These are phyloP conservation scores for Micromonas commoda DNA, from an alignment of 139 green algal species.

Conservation along the genomic window DNA sequence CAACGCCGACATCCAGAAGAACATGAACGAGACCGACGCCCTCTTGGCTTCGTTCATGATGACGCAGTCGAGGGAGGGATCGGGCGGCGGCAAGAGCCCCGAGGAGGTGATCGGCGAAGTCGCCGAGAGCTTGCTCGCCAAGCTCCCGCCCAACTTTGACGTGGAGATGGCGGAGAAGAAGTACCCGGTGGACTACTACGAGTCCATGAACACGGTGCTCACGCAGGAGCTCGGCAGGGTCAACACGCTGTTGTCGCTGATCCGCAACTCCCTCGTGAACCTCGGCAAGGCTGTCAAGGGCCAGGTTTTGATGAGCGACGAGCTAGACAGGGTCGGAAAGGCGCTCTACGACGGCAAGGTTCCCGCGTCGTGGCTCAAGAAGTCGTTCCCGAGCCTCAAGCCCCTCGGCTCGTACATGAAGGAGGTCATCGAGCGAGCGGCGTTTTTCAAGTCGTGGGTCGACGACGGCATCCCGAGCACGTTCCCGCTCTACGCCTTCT, in stretches of 20 bases:
- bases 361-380: slow-evolving; percentile 5
- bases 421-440: slow-evolving; percentile 66
- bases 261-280: slow-evolving; percentile 53
- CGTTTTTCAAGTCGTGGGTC: slow-evolving; percentile 65
- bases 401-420: slow-evolving; percentile 66
- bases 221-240: slow-evolving; percentile 43
- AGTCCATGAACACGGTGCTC: slow-evolving; percentile 69
- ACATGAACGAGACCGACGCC: slow-evolving; percentile 65
- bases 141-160: slow-evolving; percentile 42
- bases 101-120: slow-evolving; percentile 58
- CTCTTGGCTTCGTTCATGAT: slow-evolving; percentile 61
- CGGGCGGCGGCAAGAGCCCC: slow-evolving; percentile 38
- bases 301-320: slow-evolving; percentile 73
- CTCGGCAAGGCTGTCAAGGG: slow-evolving; percentile 70
- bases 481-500: slow-evolving; percentile 81
- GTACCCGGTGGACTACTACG: slow-evolving; percentile 62
- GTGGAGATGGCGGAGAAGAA: slow-evolving; percentile 57
- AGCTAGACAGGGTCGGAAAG: slow-evolving; percentile 69
- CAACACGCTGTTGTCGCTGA: slow-evolving; percentile 50
- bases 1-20: slow-evolving; percentile 81
- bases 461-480: slow-evolving; percentile 60
- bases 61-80: slow-evolving; percentile 48
- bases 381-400: slow-evolving; percentile 71
- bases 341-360: slow-evolving; percentile 60
- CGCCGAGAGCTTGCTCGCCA: slow-evolving; percentile 44